Percentiles rank a stretch among this genome's conserved stretches.
Conservation (phyloP, 1,139 yeast genomes). For the Saccharomyces uvarum region DNA sequence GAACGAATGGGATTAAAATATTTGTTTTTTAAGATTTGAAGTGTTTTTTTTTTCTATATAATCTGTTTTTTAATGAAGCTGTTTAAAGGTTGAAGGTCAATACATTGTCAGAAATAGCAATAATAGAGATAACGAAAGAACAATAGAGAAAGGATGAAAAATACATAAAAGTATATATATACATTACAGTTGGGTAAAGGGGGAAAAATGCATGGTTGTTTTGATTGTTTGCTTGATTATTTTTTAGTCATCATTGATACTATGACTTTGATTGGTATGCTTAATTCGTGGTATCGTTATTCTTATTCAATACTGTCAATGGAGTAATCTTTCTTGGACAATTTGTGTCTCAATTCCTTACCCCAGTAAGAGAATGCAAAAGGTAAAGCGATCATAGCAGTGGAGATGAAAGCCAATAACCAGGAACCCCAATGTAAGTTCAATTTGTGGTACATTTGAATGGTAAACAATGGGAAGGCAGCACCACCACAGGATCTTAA, state of each 20-base stretch:
- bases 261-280: background rate
- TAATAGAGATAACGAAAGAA: background rate
- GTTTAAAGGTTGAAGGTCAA: background rate
- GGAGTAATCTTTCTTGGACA: slow-evolving; percentile 61
- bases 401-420: slow-evolving; percentile 70
- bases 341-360: slow-evolving; percentile 49
- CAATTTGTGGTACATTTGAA: slow-evolving; percentile 65
- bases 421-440: slow-evolving; percentile 70
- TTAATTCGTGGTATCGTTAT: background rate
- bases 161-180: background rate
- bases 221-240: background rate
- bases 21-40: background rate
- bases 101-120: background rate
- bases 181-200: background rate
- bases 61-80: background rate
- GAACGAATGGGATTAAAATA: background rate
- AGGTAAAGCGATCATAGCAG: slow-evolving; percentile 83
- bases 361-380: slow-evolving; percentile 70
- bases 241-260: background rate
- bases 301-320: slow-evolving; percentile 24
- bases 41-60: background rate
- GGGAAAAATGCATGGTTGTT: background rate
- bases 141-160: background rate
- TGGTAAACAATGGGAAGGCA: slow-evolving; percentile 61
- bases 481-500: slow-evolving; percentile 78